Evolutionary conservation across 2,329 filamentous ascomycete species (phyloP), one percentile per base, ranked within the genome.

Genomic region (Penicillium sp.): DNA sequence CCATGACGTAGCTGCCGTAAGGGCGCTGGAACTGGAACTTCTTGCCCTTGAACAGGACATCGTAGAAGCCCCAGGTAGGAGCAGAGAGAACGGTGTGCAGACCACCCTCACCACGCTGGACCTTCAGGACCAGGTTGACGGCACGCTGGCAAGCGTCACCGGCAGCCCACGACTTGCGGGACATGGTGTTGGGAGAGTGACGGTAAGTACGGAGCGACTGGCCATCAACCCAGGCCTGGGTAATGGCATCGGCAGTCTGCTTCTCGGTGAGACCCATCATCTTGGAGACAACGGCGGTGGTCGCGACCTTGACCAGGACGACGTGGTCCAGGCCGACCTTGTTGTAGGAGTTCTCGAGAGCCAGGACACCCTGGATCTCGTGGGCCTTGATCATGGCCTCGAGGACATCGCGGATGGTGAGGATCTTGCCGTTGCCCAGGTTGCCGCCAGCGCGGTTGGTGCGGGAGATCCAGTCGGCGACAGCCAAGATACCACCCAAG

Each of bases 341-440:
- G 87, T 99, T 99, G 88, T 89, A 98, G 55, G 92, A 96, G 86
- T 99, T 99, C 81, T 98, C 89, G 60, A 99, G 86, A 58, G 95
- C 95, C 77, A 99, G 83, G 79, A 93, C 96, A 71, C 95, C 95
- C 84, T 99, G 95, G 73, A 99, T 96, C 79, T 99, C 95, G 79
- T 99, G 95, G 70, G 95, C 95, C 86, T 96, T 96, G 85, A 98
- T 96, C 92, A 98, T 97, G 69, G 86, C 92, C 84, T 97, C 93
- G 66, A 99, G 86, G 41, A 99, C 88, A 73, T 98, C 94, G 75
- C 88, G 88, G 75, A 98, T 82, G 68, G 90, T 96, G 77, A 96
- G 88, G 75, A 92, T 87, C 83, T 92, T 96, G 70, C 87, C 87
- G 64, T 84, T 83, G 62, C 83, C 86, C 43, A 89, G 73, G 67